These are phyloP conservation scores for Ophiostoma quercus DNA, from an alignment of 2,329 filamentous ascomycete species.

Conservation along the genomic window DNA sequence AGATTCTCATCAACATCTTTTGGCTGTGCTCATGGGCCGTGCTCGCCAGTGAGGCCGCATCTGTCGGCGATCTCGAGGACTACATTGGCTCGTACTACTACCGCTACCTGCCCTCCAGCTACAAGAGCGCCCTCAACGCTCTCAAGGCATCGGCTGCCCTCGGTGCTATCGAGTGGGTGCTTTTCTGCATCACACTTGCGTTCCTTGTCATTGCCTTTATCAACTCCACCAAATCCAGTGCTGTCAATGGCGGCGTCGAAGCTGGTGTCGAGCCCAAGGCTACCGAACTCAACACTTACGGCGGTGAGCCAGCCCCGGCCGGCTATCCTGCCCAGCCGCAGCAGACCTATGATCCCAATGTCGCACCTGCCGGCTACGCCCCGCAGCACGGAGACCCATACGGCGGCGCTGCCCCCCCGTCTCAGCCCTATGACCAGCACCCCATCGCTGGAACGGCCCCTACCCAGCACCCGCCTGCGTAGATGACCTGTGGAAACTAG, in stretches of 20 bases:
- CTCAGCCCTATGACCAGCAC: neutral
- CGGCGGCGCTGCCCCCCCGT: neutral
- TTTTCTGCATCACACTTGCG: constrained; percentile 26
- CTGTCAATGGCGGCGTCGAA: neutral
- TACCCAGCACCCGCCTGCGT: neutral
- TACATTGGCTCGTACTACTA: constrained; percentile 12
- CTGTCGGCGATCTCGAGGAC: constrained; percentile 15
- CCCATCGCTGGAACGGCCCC: neutral
- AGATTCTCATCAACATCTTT: constrained; percentile 27
- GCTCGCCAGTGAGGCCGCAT: constrained; percentile 27
- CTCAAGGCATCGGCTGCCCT: constrained; percentile 28
- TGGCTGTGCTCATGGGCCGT: constrained; percentile 29
- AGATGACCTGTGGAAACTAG: neutral
- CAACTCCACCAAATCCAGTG: constrained; percentile 7
- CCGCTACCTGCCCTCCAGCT: constrained; percentile 7
- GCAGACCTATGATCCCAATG: neutral
- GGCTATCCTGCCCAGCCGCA: neutral
- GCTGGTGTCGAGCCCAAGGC: constrained; percentile 19
- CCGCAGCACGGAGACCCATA: neutral
- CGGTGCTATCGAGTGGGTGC: constrained; percentile 28
- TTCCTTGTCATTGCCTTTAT: constrained; percentile 19
- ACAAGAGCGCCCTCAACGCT: constrained; percentile 23
- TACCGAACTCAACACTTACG: constrained; percentile 20
- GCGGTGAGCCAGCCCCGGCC: neutral
- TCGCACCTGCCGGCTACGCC: neutral